Evolutionary conservation across 306 rosid genomes (phyloP).

Genomic region (Alnus glutinosa): DNA sequence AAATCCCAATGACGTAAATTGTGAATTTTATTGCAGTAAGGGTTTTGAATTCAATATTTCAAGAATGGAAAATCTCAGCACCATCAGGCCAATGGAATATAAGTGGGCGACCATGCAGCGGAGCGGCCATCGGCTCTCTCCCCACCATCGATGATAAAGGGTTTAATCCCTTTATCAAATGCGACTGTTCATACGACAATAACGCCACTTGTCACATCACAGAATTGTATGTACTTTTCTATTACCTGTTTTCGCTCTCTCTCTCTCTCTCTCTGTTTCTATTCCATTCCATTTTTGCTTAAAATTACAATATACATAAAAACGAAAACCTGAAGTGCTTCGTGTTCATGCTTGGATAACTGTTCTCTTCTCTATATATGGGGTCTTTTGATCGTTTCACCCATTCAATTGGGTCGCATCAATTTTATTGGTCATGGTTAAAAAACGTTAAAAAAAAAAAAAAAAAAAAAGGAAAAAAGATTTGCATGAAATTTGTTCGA

Average conservation of each 20-base stretch:
- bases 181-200: neutral
- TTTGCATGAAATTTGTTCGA: too few relatives aligned
- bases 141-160: neutral
- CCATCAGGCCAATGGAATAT: neutral
- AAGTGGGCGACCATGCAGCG: neutral
- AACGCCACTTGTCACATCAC: neutral
- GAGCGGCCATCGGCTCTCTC: neutral
- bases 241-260: too few relatives aligned
- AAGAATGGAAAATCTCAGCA: neutral
- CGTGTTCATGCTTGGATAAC: too few relatives aligned
- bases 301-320: neutral
- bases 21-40: slow-evolving; percentile 4
- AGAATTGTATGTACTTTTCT: neutral
- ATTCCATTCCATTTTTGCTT: neutral
- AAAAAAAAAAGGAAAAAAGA: too few relatives aligned
- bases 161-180: too few relatives aligned
- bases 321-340: too few relatives aligned
- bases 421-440: too few relatives aligned
- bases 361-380: too few relatives aligned
- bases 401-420: too few relatives aligned
- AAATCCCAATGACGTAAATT: neutral
- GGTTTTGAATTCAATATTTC: neutral
- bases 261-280: too few relatives aligned
- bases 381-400: too few relatives aligned
- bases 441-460: too few relatives aligned